A percentile compares a stretch with the other conserved stretches of the same genome.
phyloP scores from a whole-genome alignment of 305 asterid species.

The Fraxinus platypoda region DNA sequence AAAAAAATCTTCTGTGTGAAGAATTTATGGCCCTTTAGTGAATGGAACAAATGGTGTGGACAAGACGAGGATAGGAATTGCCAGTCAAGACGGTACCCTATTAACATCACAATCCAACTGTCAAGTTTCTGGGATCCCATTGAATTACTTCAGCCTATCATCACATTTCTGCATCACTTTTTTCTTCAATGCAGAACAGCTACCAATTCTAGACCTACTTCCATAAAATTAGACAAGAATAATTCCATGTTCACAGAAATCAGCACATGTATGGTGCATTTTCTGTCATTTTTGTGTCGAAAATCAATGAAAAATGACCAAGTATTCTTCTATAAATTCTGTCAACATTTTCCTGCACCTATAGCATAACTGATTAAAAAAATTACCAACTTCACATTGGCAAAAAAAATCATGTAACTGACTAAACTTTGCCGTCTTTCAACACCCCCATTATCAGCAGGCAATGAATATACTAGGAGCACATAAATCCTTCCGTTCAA shows the following conservation, averaged over 20 bases:
- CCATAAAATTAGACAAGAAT: neutral
- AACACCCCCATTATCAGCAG: neutral
- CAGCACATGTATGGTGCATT: too few relatives aligned
- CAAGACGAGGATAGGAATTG: neutral
- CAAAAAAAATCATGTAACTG: neutral
- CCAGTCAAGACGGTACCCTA: neutral
- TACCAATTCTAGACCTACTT: neutral
- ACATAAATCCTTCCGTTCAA: neutral
- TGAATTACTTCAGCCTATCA: neutral
- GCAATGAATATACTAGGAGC: neutral
- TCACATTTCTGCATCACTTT: neutral
- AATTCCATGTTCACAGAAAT: too few relatives aligned
- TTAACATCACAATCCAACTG: neutral
- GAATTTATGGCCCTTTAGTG: neutral
- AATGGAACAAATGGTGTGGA: neutral
- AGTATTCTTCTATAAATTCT: too few relatives aligned
- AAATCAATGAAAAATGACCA: too few relatives aligned
- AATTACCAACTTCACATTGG: neutral
- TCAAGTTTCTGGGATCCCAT: neutral
- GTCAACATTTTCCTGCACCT: too few relatives aligned
- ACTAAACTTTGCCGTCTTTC: neutral
- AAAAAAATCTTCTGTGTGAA: neutral
- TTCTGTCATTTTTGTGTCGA: too few relatives aligned
- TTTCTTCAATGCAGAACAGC: neutral
- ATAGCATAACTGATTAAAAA: too few relatives aligned